phyloP scores from a whole-genome alignment of 106 monocot genomes.

The Platanthera zijinensis region DNA sequence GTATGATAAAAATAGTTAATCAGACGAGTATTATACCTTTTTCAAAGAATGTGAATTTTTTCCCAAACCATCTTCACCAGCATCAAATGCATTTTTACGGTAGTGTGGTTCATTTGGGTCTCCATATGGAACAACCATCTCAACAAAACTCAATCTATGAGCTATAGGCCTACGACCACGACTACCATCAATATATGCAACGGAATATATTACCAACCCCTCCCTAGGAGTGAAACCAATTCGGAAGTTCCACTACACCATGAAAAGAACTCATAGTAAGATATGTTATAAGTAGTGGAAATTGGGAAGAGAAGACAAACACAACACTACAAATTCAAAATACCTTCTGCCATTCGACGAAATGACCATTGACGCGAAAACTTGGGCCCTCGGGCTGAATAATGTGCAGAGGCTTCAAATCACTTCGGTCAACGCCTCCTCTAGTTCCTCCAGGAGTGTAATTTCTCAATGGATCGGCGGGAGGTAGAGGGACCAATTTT shows the following conservation, averaged over 20 bases:
- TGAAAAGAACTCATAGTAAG: slow-evolving; percentile 5
- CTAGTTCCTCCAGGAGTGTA: slow-evolving; percentile 87
- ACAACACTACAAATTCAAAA: neutral
- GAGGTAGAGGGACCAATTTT: slow-evolving; percentile 79
- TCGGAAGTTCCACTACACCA: slow-evolving; percentile 82
- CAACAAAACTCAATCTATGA: slow-evolving; percentile 86
- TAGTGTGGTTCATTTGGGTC: slow-evolving; percentile 96
- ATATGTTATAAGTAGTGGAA: neutral
- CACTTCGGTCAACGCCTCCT: slow-evolving; percentile 85
- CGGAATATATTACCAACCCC: slow-evolving; percentile 81
- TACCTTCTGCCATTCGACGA: slow-evolving; percentile 95
- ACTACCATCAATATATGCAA: slow-evolving; percentile 85
- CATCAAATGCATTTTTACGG: slow-evolving; percentile 91
- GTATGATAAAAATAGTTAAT: neutral
- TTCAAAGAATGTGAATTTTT: slow-evolving; percentile 94
- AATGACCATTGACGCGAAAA: slow-evolving; percentile 81
- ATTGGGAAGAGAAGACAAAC: slow-evolving; percentile 4
- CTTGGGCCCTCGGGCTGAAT: slow-evolving; percentile 89
- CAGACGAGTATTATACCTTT: slow-evolving; percentile 29
- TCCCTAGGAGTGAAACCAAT: slow-evolving; percentile 92
- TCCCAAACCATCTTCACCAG: slow-evolving; percentile 87
- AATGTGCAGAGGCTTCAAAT: slow-evolving; percentile 81
- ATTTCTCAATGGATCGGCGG: slow-evolving; percentile 84
- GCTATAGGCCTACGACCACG: slow-evolving; percentile 78
- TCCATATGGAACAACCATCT: slow-evolving; percentile 96